Conservation (phyloP, 2,329 filamentous ascomycete species). For the Colletotrichum orbiculare region DNA sequence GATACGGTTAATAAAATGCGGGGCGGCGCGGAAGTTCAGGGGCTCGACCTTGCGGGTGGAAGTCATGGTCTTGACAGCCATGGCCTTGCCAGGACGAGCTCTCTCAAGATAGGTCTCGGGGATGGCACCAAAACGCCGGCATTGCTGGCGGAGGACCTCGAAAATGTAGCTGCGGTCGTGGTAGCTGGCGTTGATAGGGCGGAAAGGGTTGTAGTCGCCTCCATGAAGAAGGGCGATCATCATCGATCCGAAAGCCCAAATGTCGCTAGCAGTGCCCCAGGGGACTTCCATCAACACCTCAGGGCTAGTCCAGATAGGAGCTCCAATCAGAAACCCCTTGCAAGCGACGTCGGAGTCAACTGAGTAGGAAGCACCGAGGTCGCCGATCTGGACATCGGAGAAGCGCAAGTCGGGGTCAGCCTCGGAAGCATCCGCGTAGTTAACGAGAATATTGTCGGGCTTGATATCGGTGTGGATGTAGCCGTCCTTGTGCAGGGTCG, state of each 20-base stretch:
- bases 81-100: slow-evolving; percentile 32
- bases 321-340: slow-evolving; percentile 33
- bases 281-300: slow-evolving; percentile 35
- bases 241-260: slow-evolving; percentile 87
- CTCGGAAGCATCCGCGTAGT: slow-evolving; percentile 27
- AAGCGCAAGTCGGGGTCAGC: slow-evolving; percentile 33
- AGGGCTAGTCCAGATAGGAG: slow-evolving; percentile 33
- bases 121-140: slow-evolving; percentile 30
- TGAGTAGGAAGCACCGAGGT: slow-evolving; percentile 31
- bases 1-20: slow-evolving; percentile 34
- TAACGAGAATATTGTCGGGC: slow-evolving; percentile 34
- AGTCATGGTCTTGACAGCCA: slow-evolving; percentile 31
- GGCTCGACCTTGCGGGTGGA: slow-evolving; percentile 32
- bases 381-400: slow-evolving; percentile 34
- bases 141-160: slow-evolving; percentile 34
- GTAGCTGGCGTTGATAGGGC: slow-evolving; percentile 28
- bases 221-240: slow-evolving; percentile 34
- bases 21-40: slow-evolving; percentile 30
- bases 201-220: slow-evolving; percentile 36
- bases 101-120: slow-evolving; percentile 33
- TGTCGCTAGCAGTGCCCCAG: slow-evolving; percentile 76
- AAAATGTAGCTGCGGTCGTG: slow-evolving; percentile 35
- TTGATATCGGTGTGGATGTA: slow-evolving; percentile 35
- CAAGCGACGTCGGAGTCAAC: slow-evolving; percentile 30
- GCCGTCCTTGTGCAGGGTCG: slow-evolving; percentile 33